These are phyloP conservation scores for Amaranthus cruentus DNA, from an alignment of 148 eudicot genomes.

Conservation along the genomic window DNA sequence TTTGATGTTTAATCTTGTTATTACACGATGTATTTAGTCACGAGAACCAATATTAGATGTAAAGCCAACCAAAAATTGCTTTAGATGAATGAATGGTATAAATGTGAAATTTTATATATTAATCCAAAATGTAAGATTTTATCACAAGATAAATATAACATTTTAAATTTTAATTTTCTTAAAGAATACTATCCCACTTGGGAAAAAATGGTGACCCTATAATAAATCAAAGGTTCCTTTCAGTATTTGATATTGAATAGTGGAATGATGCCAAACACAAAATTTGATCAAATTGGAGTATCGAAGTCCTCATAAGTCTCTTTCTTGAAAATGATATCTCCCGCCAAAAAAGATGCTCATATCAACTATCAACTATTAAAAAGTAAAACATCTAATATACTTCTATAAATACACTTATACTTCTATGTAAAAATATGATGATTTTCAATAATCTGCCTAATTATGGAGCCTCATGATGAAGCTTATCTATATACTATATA, in stretches of 20 bases:
- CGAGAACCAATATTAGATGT: no score
- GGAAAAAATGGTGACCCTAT: not conserved
- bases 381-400: no score
- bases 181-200: not conserved
- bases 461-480: constrained; percentile 1
- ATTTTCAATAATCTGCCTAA: constrained; percentile 3
- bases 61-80: no score
- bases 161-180: not conserved
- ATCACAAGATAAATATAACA: not conserved
- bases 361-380: constrained; percentile 10
- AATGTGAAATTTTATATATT: no score
- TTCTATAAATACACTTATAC: no score
- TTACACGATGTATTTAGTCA: no score
- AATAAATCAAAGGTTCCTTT: not conserved
- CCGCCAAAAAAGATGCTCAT: constrained; percentile 17
- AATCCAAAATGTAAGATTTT: no score
- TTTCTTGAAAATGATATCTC: constrained; percentile 33
- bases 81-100: no score
- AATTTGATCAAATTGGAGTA: not conserved
- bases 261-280: constrained; percentile 30
- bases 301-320: constrained; percentile 32
- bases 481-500: not conserved
- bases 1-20: no score
- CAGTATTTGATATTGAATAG: constrained; percentile 11
- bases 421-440: not conserved